Percentiles rank a stretch among this genome's conserved stretches.
phyloP scores from a whole-genome alignment of 2,329 filamentous ascomycete genomes.

The Arthrobotrys sinensis region DNA sequence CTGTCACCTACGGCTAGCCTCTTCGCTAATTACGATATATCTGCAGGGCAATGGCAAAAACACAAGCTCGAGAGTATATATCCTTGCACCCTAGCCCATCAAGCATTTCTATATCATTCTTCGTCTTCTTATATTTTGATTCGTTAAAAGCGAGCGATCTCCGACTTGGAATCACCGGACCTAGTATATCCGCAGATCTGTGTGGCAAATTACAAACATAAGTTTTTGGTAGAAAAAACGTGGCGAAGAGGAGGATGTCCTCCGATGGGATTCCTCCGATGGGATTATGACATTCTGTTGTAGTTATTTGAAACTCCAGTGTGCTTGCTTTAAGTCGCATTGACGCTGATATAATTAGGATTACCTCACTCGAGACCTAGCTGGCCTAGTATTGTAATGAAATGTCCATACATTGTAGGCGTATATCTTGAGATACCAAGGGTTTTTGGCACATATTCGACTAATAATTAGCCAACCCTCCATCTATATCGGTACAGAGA shows the following conservation, averaged over 20 bases:
- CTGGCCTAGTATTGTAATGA: too few species aligned
- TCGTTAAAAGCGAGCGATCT: neutral
- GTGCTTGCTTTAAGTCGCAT: too few species aligned
- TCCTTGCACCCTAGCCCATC: neutral
- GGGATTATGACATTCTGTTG: neutral
- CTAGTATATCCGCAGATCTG: conserved; percentile 14
- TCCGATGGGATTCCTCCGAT: neutral
- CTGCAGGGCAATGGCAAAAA: neutral
- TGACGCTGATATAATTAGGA: too few species aligned
- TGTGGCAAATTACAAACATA: neutral
- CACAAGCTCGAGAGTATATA: neutral
- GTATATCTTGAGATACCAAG: too few species aligned
- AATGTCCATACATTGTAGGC: too few species aligned
- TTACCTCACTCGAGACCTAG: too few species aligned
- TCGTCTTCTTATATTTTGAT: too few species aligned
- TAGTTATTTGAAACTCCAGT: too few species aligned
- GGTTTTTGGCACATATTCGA: too few species aligned
- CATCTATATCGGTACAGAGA: too few species aligned
- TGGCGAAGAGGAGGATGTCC: neutral
- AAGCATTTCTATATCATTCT: too few species aligned
- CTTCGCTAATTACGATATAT: neutral
- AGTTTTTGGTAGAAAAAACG: neutral
- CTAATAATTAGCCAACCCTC: too few species aligned
- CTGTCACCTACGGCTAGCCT: neutral
- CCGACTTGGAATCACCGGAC: neutral